These are phyloP conservation scores for Raffaelea deltoideospora DNA, from an alignment of 2,329 filamentous ascomycete genomes.

Conservation along the genomic window DNA sequence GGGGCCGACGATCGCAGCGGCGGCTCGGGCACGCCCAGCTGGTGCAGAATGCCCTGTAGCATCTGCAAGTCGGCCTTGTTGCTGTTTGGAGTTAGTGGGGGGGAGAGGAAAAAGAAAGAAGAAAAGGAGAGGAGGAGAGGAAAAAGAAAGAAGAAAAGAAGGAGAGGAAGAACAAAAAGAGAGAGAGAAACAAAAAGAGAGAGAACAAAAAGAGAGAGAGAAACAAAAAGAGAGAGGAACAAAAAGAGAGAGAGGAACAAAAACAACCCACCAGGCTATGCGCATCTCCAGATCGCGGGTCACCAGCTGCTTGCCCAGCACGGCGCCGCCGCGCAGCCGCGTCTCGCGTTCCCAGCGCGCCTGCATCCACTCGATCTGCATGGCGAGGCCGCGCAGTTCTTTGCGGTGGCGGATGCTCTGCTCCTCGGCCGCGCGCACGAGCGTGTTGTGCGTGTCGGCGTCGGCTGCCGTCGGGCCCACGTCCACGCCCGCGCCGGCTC, in stretches of 20 bases:
- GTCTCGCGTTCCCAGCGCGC: slow-evolving; percentile 69
- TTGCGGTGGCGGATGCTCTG: slow-evolving; percentile 56
- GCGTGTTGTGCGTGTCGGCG: slow-evolving; percentile 40
- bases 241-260: neutral
- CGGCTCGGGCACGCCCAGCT: slow-evolving; percentile 21
- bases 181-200: too few relatives aligned
- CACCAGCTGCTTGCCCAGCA: slow-evolving; percentile 78
- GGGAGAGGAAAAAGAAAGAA: neutral
- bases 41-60: slow-evolving; percentile 66
- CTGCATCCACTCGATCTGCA: slow-evolving; percentile 85
- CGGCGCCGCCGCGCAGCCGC: slow-evolving; percentile 62
- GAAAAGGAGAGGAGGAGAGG: neutral
- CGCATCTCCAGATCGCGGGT: slow-evolving; percentile 66
- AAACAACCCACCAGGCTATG: slow-evolving; percentile 65
- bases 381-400: slow-evolving; percentile 66
- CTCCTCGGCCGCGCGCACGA: slow-evolving; percentile 40
- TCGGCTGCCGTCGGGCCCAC: slow-evolving; percentile 14
- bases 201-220: slow-evolving; percentile 21
- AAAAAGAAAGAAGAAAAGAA: neutral
- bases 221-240: neutral
- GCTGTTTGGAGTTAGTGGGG: slow-evolving; percentile 29
- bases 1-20: neutral
- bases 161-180: neutral
- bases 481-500: slow-evolving; percentile 8
- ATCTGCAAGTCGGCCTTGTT: slow-evolving; percentile 85